Evolutionary conservation across 352 stramenopile species (phyloP), one percentile per base, ranked within the genome.

Genomic region (Elongisporangium senticosum): DNA sequence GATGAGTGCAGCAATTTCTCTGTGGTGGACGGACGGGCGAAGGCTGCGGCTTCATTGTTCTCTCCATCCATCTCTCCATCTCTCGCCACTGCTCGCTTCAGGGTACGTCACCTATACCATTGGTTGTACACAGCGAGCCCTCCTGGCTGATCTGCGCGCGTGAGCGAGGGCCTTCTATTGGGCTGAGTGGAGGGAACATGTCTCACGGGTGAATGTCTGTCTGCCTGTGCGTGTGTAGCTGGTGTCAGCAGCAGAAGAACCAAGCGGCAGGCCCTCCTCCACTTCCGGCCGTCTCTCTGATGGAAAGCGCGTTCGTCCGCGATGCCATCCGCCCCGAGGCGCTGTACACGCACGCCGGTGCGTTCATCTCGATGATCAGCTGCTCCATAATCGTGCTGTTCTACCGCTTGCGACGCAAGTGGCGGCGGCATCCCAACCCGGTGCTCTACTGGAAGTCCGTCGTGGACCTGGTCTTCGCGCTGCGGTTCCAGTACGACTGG

Each of bases 391-490:
- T 93, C 54, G 62, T 89, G 48, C 43, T 88, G 14, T 86, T 77
- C 43, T 93, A 87, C 51, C 55, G 86, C 10, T 73, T 64, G 40
- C 76, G 75, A 53, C 78, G 80, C 51, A 87, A 87, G 40, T 90
- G 83, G 75, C 76, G 78, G 33, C 81, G 81, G 15, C 81, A 95
- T 59, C 85, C 85, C n/a, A 95, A 92, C 55, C 66, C 83, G 40
- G 67, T 95, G 33, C 81, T 95, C 53, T 95, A 86, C 62, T 93
- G 80, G 79, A 93, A 93, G 59, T 71, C 83, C 0, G 70, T 79
- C 11, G 72, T 90, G 26, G 85, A 95, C 53, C 47, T 91, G 37
- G 62, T 87, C 39, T 95, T 87, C 58, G 81, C 85, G 11, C 50
- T 91, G 64, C 83, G 81, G 1, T 93, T 91, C 58, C 72, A 88